Percentiles rank a stretch among this genome's conserved stretches.
phyloP scores from a whole-genome alignment of 345 rosid species.

The Arabidopsis arenosa region DNA sequence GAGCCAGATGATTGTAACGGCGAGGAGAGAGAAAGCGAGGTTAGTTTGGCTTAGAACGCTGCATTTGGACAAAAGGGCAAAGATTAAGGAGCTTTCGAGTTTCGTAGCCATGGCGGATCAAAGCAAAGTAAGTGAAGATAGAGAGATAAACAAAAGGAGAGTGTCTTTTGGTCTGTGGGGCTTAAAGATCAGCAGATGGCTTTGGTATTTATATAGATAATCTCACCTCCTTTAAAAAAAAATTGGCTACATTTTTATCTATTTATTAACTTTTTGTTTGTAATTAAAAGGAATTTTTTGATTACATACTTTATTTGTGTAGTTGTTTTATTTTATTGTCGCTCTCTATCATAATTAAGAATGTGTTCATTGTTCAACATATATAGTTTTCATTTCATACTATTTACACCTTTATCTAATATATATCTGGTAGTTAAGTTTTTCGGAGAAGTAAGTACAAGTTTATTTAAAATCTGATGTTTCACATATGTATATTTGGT shows the following conservation, averaged over 20 bases:
- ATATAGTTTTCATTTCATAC: background rate
- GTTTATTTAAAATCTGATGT: background rate
- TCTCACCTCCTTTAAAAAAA: background rate
- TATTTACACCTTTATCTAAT: background rate
- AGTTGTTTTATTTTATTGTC: slow-evolving; percentile 7
- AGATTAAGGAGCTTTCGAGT: slow-evolving; percentile 53
- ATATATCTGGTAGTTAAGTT: background rate
- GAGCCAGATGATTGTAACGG: slow-evolving; percentile 48
- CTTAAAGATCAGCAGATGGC: slow-evolving; percentile 39
- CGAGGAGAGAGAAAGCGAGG: slow-evolving; percentile 50
- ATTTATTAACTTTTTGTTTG: background rate
- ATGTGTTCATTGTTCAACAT: slow-evolving; percentile 15
- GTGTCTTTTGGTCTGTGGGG: slow-evolving; percentile 46
- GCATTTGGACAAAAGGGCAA: slow-evolving; percentile 69
- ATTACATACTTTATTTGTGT: background rate
- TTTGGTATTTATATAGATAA: slow-evolving; percentile 48
- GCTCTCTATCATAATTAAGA: slow-evolving; percentile 9
- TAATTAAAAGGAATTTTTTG: background rate
- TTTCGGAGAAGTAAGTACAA: background rate
- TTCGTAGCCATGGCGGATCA: slow-evolving; percentile 52
- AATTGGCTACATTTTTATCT: background rate
- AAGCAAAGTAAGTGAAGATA: slow-evolving; percentile 23
- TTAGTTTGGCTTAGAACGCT: slow-evolving; percentile 50
- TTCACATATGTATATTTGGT: background rate
- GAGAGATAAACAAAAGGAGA: slow-evolving; percentile 32